phyloP scores from a whole-genome alignment of 2,329 filamentous ascomycete species.

The Penicillium fuscoglaucum region DNA sequence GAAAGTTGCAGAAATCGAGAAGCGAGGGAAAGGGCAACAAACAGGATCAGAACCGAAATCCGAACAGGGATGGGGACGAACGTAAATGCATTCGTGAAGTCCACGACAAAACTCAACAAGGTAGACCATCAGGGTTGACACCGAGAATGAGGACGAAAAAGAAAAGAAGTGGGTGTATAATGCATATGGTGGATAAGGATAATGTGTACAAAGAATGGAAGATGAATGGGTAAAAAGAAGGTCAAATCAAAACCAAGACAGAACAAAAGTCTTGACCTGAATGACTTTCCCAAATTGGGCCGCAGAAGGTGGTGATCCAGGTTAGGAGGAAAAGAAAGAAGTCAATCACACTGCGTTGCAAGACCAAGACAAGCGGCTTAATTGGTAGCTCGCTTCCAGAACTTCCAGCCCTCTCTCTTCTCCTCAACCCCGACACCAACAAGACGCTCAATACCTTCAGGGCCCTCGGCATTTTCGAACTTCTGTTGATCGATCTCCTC shows the following conservation, averaged over 20 bases:
- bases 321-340: background rate
- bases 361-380: background rate
- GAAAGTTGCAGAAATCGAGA: background rate
- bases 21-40: background rate
- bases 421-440: slow-evolving; percentile 75
- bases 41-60: slow-evolving; percentile 1
- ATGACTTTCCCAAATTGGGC: background rate
- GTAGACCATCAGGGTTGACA: background rate
- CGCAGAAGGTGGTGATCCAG: background rate
- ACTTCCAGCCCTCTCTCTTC: slow-evolving; percentile 79
- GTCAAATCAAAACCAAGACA: background rate
- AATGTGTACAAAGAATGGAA: slow-evolving; percentile 27
- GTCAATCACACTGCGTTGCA: background rate
- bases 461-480: slow-evolving; percentile 79
- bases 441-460: slow-evolving; percentile 79
- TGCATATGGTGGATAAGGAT: slow-evolving; percentile 18
- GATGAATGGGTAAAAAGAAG: slow-evolving; percentile 2
- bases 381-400: slow-evolving; percentile 60
- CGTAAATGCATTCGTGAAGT: background rate
- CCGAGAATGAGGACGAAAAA: background rate
- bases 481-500: slow-evolving; percentile 92
- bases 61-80: background rate
- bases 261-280: background rate
- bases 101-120: slow-evolving; percentile 1
- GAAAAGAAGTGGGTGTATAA: slow-evolving; percentile 17